These are phyloP conservation scores for Globisporangium rhizosaccharum DNA, from an alignment of 352 stramenopile species.

Conservation along the genomic window DNA sequence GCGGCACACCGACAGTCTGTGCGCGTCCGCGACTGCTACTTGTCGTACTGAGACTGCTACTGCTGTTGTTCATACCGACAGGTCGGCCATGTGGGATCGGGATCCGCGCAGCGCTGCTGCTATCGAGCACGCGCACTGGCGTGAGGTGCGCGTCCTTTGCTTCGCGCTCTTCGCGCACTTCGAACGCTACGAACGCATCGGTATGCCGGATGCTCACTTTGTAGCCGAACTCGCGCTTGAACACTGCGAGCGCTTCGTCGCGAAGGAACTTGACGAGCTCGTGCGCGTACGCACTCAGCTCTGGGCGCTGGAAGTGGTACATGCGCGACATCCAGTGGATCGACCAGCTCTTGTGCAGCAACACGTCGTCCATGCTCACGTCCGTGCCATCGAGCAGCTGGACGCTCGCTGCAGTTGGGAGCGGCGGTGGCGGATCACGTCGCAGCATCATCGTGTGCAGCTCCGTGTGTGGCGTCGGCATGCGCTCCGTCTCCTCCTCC, in stretches of 20 bases:
- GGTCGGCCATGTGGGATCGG: background rate
- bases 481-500: background rate
- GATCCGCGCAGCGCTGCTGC: constrained; percentile 1
- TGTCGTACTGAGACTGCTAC: background rate
- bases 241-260: constrained; percentile 34
- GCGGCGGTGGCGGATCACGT: constrained; percentile 3
- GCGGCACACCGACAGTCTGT: background rate
- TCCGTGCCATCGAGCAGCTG: constrained; percentile 5
- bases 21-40: background rate
- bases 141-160: constrained; percentile 3
- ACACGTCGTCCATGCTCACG: constrained; percentile 46
- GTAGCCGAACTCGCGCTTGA: constrained; percentile 53
- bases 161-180: constrained; percentile 49
- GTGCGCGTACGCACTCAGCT: constrained; percentile 52
- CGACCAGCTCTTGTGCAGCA: constrained; percentile 46
- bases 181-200: constrained; percentile 45
- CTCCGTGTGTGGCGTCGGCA: background rate
- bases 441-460: background rate
- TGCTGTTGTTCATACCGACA: too few species aligned
- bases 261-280: constrained; percentile 64
- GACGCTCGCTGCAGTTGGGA: background rate
- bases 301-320: constrained; percentile 43
- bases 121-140: background rate
- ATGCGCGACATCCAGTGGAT: constrained; percentile 61
- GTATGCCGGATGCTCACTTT: constrained; percentile 54